Conservation (phyloP, 352 stramenopile species). For the Elongisporangium senticosum region DNA sequence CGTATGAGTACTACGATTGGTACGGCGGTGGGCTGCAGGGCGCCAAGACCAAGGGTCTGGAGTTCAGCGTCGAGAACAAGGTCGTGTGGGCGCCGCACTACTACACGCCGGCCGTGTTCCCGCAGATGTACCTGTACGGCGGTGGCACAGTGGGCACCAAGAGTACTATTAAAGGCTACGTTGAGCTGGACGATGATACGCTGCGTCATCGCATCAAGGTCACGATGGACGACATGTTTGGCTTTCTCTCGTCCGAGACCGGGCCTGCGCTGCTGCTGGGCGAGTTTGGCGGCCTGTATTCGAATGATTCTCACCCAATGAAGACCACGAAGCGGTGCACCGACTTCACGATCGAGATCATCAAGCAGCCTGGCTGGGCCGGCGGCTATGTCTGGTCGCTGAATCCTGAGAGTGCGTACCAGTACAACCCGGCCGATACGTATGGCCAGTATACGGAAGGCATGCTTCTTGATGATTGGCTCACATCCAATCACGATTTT, state of each 20-base stretch:
- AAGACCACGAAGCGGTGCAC: slow-evolving; percentile 58
- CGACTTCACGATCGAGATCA: slow-evolving; percentile 55
- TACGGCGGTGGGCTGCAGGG: slow-evolving; percentile 42
- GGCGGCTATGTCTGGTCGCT: slow-evolving; percentile 73
- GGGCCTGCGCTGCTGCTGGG: slow-evolving; percentile 49
- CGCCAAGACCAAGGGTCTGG: slow-evolving; percentile 21
- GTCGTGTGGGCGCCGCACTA: slow-evolving; percentile 69
- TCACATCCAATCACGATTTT: slow-evolving; percentile 41
- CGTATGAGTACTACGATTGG: slow-evolving; percentile 52
- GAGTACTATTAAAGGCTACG: slow-evolving; percentile 22
- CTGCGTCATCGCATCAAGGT: slow-evolving; percentile 31
- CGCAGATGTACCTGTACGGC: slow-evolving; percentile 46
- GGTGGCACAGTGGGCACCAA: slow-evolving; percentile 20
- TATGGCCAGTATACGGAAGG: slow-evolving; percentile 41
- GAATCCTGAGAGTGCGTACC: slow-evolving; percentile 63
- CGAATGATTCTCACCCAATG: slow-evolving; percentile 38
- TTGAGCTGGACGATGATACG: slow-evolving; percentile 42
- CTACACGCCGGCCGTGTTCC: slow-evolving; percentile 52
- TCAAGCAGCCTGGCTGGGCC: slow-evolving; percentile 36
- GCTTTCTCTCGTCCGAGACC: slow-evolving; percentile 40
- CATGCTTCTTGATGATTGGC: slow-evolving; percentile 48
- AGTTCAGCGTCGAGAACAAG: slow-evolving; percentile 41
- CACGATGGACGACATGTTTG: slow-evolving; percentile 68
- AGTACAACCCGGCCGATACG: slow-evolving; percentile 50
- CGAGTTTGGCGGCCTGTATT: slow-evolving; percentile 66